These are phyloP conservation scores for Ottelia alismoides DNA, from an alignment of 106 monocot genomes.

Conservation along the genomic window DNA sequence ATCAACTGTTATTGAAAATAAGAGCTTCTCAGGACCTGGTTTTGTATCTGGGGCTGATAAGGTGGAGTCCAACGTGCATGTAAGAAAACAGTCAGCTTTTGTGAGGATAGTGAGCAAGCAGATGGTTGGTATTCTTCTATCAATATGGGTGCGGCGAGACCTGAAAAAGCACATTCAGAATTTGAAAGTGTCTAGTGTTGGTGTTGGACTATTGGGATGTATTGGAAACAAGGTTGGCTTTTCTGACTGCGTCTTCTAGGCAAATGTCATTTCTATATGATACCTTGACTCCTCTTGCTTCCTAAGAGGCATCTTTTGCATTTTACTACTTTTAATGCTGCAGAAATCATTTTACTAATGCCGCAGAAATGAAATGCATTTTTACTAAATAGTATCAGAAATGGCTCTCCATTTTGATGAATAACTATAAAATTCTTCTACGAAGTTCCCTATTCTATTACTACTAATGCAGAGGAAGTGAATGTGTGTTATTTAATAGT, in stretches of 20 bases:
- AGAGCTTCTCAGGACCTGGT: too few species aligned
- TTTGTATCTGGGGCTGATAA: too few species aligned
- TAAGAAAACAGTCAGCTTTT: conserved; percentile 47
- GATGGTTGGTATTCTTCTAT: conserved; percentile 79
- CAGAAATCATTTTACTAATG: too few species aligned
- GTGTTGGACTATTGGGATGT: conserved; percentile 93
- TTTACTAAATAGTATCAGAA: too few species aligned
- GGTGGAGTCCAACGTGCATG: too few species aligned
- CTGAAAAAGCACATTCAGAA: conserved; percentile 71
- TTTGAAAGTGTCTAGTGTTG: conserved; percentile 81
- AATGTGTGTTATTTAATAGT: background rate
- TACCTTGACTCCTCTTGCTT: background rate
- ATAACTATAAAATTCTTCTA: too few species aligned
- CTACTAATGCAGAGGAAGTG: too few species aligned
- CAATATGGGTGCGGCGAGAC: conserved; percentile 68
- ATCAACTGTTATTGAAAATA: too few species aligned
- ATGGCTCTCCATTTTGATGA: too few species aligned
- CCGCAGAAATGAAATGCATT: too few species aligned
- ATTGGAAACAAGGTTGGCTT: conserved; percentile 86
- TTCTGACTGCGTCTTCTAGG: background rate
- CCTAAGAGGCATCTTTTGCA: background rate
- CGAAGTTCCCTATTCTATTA: too few species aligned
- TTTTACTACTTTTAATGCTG: background rate
- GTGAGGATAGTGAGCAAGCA: conserved; percentile 89
- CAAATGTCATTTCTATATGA: background rate